Evolutionary conservation across 2,329 filamentous ascomycete genomes (phyloP).

Genomic region (Pseudophaeomoniella oleicola): DNA sequence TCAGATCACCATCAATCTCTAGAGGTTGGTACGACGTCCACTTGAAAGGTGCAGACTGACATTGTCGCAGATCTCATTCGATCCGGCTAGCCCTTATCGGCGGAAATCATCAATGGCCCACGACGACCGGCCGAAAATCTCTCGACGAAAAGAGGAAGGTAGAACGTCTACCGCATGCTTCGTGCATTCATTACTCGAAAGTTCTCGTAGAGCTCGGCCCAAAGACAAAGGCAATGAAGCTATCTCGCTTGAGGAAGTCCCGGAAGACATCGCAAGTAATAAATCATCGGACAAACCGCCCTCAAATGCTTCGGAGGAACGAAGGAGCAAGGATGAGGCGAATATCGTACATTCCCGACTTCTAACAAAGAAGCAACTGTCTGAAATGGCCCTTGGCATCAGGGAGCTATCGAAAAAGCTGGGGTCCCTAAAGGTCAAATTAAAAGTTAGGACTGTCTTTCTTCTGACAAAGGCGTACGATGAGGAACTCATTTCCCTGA

Average conservation of each 20-base stretch:
- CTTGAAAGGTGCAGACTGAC: too few relatives aligned
- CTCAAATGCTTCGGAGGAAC: conserved; percentile 12
- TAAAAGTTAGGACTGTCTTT: conserved; percentile 72
- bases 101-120: conserved; percentile 46
- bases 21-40: conserved; percentile 16
- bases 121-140: conserved; percentile 23
- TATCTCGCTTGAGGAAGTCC: conserved; percentile 8
- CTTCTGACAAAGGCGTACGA: conserved; percentile 89
- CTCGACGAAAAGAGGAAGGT: conserved; percentile 19
- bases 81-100: conserved; percentile 34
- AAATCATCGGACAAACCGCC: conserved; percentile 14
- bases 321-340: conserved; percentile 15
- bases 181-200: conserved; percentile 43
- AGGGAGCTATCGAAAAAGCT: conserved; percentile 77
- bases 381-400: conserved; percentile 94
- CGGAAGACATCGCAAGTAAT: conserved; percentile 11
- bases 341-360: conserved; percentile 50
- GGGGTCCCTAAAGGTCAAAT: conserved; percentile 66
- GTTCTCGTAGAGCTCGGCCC: conserved; percentile 11
- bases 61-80: conserved; percentile 38
- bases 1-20: conserved; percentile 19
- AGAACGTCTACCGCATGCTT: conserved; percentile 40
- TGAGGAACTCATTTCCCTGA: conserved; percentile 59
- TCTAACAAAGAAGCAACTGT: conserved; percentile 85
- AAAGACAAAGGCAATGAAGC: conserved; percentile 8